Base-by-base conservation (phyloP, 2,329 filamentous ascomycete genomes). In the Cladophialophora psammophila region DNA sequence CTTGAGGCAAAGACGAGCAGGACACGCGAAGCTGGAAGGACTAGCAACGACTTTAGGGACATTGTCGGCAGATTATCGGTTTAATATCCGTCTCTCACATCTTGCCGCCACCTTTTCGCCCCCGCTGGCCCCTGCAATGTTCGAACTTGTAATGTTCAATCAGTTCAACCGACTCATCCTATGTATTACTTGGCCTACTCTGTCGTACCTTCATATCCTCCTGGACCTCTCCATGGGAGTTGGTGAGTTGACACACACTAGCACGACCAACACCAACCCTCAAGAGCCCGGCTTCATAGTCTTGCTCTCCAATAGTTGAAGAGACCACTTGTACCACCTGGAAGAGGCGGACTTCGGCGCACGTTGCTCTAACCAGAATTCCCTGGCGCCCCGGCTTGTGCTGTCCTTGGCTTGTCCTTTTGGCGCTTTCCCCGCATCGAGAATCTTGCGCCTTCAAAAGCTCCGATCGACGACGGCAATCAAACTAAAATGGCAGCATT, bases 281-380 rank as follows among this genome's bases (percentile, higher is more conserved):
- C 45, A 31, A 31, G 15, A 18, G 26, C 9, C 45, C 18, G 20
- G 3, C 5, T 31, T 26, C 45, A 12, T 31, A 2, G 4, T 6
- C 45, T 18, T 5, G 5, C 42, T 48, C 45, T 12, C 13, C 45
- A 31, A 31, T 50, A 18, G 10, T 8, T 8, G 13, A 31, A 26
- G 45, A 18, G 3, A 10, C 15, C 8, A 6, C 45, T 20, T 50
- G 20, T 10, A 31, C 45, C 3, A 50, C 45, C 8, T 50, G 18
- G 26, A 31, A 50, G 45, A 50, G 45, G 20, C 45, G 45, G 45
- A 50, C 45, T 50, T 50, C 45, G 26, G 45, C 45, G 45, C 45
- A 26, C 5, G 18, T n/a, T 40, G 42, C 10, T 18, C 42, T 2
- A 7, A 9, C 42, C 42, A 26, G 20, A 26, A 26, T 9, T 10